A percentile compares a stretch with the other conserved stretches of the same genome.
Conservation (phyloP, 768 basidiomycete genomes). For the Jaapia argillacea region DNA sequence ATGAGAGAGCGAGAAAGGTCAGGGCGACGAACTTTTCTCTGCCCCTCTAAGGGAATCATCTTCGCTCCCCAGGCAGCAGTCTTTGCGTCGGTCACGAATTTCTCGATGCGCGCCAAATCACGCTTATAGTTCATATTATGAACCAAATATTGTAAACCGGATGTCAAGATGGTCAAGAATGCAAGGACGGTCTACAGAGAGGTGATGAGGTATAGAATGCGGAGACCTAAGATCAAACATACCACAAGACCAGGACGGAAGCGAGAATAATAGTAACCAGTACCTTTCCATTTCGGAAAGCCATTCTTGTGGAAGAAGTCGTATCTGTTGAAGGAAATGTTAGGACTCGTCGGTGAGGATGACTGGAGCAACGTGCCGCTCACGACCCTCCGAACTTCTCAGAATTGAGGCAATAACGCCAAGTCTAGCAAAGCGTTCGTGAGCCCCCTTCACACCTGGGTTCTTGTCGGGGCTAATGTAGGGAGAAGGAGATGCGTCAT, state of each 20-base stretch:
- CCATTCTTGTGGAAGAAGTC: conserved; percentile 97
- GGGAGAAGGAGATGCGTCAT: neutral
- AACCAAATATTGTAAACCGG: conserved; percentile 74
- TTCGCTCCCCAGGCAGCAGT: conserved; percentile 78
- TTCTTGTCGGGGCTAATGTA: conserved; percentile 86
- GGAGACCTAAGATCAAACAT: conserved; percentile 14
- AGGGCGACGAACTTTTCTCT: conserved; percentile 49
- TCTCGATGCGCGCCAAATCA: conserved; percentile 61
- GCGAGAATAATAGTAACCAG: conserved; percentile 93
- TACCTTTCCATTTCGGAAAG: conserved; percentile 93
- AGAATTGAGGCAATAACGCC: conserved; percentile 81
- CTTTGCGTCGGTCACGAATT: conserved; percentile 51
- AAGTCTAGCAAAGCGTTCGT: conserved; percentile 87
- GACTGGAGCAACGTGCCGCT: conserved; percentile 36
- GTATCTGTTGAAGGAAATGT: conserved; percentile 36
- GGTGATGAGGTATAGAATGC: neutral
- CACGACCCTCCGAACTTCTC: conserved; percentile 61
- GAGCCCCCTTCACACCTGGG: conserved; percentile 67
- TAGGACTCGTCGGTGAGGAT: conserved; percentile 2
- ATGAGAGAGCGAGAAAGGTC: too few species aligned
- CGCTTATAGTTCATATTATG: conserved; percentile 68
- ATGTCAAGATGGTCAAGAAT: conserved; percentile 72
- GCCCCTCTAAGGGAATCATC: conserved; percentile 48
- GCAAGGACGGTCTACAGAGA: conserved; percentile 50
- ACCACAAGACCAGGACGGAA: conserved; percentile 90